Base-by-base conservation (phyloP, 306 rosid species). In the Ammopiptanthus mongolicus region DNA sequence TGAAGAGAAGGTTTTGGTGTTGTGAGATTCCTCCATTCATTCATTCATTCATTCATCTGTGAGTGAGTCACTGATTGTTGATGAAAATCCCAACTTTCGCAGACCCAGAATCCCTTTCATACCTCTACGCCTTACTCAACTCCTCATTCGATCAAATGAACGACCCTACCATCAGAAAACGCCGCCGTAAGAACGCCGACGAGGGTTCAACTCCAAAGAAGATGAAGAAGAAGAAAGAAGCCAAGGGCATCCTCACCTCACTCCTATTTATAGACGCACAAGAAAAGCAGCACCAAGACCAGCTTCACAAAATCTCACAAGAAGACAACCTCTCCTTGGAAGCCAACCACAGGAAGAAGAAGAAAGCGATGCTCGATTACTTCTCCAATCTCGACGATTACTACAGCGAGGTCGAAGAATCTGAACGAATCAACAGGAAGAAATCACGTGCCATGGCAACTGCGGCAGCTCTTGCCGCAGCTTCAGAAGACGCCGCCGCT, bases 361-460 rank as follows among this genome's bases (percentile, higher is more conserved):
- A 88, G 12, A 84, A 78, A 25, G 81, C 81, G 72, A 83, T 83
- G 90, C 42, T 76, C 0, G 87, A 80, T 3, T 82, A 69, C 82
- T 81, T 81, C 77, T 74, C 87, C 29, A 83, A 82, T 79, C 29
- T 83, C 19, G 82, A 82, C 11, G 84, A 80, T 51, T 82, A 61
- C 60, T 85, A 75, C 10, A 53, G 82, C 9, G 90, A 85, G 7
- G 81, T 80, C 59, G 96, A 88, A 22, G 90, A 92, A 39, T 84
- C 90, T 0, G 81, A 77, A 55, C 67, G 83, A 17, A 13, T 67
- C 25, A 88, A 69, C 78, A 74, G 87, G 5, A 92, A 83, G 53
- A 86, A 81, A 6, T 85, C 92, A 7, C 77, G 91, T 12, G 81
- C 50, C 3, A 69, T 79, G 3, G 56, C 57, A 9, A 80, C 86